A percentile compares a stretch with the other conserved stretches of the same genome.
Conservation (phyloP, 2,329 filamentous ascomycete species). For the Fusarium nematophilum region DNA sequence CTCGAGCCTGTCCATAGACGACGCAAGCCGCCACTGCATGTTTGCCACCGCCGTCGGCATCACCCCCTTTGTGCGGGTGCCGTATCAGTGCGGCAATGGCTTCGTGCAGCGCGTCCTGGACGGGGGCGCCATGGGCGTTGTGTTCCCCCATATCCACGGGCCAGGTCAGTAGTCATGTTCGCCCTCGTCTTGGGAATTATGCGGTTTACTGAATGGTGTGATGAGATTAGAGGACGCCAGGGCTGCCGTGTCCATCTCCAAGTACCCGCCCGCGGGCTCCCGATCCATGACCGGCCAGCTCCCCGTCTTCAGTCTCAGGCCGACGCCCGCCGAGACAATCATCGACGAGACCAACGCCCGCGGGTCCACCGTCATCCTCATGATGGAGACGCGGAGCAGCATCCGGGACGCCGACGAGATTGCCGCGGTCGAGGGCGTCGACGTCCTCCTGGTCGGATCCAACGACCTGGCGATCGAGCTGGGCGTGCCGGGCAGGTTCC, state of each 20-base stretch:
- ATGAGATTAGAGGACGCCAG: conserved; percentile 57
- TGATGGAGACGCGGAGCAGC: conserved; percentile 46
- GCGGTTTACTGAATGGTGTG: no score
- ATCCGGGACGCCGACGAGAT: conserved; percentile 47
- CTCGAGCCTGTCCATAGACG: conserved; percentile 43
- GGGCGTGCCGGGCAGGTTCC: conserved; percentile 49
- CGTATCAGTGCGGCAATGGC: not conserved
- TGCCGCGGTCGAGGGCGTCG: conserved; percentile 52
- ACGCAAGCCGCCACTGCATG: conserved; percentile 43
- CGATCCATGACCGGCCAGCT: conserved; percentile 41
- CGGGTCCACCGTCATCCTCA: conserved; percentile 35
- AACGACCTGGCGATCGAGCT: conserved; percentile 58
- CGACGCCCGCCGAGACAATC: conserved; percentile 7
- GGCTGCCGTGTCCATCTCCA: conserved; percentile 53
- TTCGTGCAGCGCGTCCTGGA: not conserved
- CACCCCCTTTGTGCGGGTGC: conserved; percentile 2
- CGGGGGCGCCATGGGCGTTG: conserved; percentile 1
- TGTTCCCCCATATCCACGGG: conserved; percentile 17
- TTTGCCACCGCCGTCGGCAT: not conserved
- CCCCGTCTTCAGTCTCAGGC: conserved; percentile 36
- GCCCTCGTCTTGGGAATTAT: no score
- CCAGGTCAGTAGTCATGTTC: conserved; percentile 2
- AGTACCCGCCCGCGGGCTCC: conserved; percentile 40
- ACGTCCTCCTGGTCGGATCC: conserved; percentile 56
- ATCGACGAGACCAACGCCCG: not conserved